phyloP scores from a whole-genome alignment of 352 stramenopile species.

The Pythium diclinum region DNA sequence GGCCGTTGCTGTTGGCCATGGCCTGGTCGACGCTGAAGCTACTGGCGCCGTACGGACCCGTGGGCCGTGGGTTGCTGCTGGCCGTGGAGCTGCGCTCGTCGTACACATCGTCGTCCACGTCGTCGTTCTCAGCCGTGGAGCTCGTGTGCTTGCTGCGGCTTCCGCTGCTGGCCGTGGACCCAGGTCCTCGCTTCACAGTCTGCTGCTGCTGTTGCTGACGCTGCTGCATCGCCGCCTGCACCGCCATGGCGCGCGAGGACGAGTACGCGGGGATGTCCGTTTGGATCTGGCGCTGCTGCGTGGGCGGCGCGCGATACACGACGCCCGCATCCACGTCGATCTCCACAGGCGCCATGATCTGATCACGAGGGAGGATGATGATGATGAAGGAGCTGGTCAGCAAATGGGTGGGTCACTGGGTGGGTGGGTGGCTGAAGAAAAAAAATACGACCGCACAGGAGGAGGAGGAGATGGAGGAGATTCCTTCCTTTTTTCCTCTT shows the following conservation, averaged over 20 bases:
- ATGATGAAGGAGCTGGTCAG: background rate
- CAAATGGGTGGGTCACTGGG: background rate
- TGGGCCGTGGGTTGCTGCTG: conserved; percentile 16
- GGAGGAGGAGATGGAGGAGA: background rate
- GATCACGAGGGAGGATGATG: background rate
- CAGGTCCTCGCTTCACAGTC: conserved; percentile 14
- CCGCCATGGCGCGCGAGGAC: conserved; percentile 13
- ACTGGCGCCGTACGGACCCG: conserved; percentile 32
- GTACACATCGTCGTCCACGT: conserved; percentile 30
- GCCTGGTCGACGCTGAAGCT: conserved; percentile 69
- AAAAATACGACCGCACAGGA: background rate
- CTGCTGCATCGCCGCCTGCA: background rate
- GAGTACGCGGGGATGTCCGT: background rate
- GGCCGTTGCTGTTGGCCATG: conserved; percentile 41
- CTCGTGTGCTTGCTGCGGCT: conserved; percentile 31
- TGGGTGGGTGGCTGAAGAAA: conserved; percentile 1
- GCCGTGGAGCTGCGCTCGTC: conserved; percentile 23
- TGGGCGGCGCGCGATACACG: conserved; percentile 5
- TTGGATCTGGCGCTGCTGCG: conserved; percentile 1
- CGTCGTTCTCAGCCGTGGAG: conserved; percentile 26
- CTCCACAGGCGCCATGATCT: conserved; percentile 10
- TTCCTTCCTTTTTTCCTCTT: conserved; percentile 1
- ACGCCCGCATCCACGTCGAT: conserved; percentile 10
- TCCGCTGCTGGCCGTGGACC: conserved; percentile 25
- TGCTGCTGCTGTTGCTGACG: background rate